phyloP scores from a whole-genome alignment of 2,329 filamentous ascomycete species.

The Colletotrichum tamarilloi region DNA sequence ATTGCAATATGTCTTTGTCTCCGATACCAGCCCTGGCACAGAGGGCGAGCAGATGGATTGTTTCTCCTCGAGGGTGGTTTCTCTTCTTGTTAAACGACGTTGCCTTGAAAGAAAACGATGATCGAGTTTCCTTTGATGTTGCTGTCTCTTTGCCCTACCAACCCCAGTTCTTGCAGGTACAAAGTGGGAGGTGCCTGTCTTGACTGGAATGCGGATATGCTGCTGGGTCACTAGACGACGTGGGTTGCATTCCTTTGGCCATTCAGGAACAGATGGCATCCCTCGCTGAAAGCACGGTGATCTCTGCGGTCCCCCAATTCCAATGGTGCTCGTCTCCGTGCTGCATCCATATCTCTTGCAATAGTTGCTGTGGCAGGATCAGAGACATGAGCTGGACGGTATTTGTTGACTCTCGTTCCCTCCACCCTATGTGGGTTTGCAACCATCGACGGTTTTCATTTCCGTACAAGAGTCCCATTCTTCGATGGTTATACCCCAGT shows the following conservation, averaged over 20 bases:
- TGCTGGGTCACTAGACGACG: conserved; percentile 33
- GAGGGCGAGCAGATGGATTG: conserved; percentile 16
- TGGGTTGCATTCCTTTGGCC: conserved; percentile 32
- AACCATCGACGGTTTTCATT: conserved; percentile 35
- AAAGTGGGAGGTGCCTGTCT: not conserved
- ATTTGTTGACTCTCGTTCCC: conserved; percentile 36
- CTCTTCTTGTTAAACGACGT: conserved; percentile 16
- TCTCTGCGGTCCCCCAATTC: conserved; percentile 29
- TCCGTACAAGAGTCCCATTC: conserved; percentile 37
- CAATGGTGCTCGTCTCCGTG: conserved; percentile 23
- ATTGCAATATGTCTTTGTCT: conserved; percentile 21
- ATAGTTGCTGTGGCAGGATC: conserved; percentile 34
- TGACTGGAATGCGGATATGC: conserved; percentile 34
- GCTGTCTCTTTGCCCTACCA: conserved; percentile 7
- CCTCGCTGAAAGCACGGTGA: conserved; percentile 33
- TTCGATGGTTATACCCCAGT: conserved; percentile 27
- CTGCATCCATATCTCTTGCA: conserved; percentile 31
- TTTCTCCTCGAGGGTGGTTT: conserved; percentile 1
- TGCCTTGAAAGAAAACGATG: conserved; percentile 15
- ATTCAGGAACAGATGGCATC: conserved; percentile 22
- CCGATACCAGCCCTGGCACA: not conserved
- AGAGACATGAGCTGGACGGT: conserved; percentile 31
- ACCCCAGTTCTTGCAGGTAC: conserved; percentile 21
- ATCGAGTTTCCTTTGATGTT: conserved; percentile 14
- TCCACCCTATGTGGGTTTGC: conserved; percentile 25